Conservation (phyloP, 345 rosid genomes). For the Leavenworthia alabamica region DNA sequence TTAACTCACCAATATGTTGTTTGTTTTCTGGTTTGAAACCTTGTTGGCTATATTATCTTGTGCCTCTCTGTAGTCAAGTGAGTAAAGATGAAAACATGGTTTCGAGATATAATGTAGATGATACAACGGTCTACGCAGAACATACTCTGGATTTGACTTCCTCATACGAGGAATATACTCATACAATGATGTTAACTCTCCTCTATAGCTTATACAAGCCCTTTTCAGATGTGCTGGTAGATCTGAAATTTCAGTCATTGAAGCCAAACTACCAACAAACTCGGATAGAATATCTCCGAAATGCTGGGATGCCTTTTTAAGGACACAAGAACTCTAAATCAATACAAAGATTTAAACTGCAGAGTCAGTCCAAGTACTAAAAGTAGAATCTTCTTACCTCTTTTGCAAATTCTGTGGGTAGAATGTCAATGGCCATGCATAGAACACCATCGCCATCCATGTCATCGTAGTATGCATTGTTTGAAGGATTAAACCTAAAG, state of each 20-base stretch:
- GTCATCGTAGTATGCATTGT: conserved; percentile 54
- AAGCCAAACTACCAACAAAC: conserved; percentile 68
- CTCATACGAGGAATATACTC: conserved; percentile 88
- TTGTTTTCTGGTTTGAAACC: conserved; percentile 41
- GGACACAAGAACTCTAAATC: conserved; percentile 19
- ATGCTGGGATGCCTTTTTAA: conserved; percentile 76
- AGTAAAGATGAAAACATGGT: background rate
- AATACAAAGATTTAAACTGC: background rate
- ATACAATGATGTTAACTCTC: conserved; percentile 57
- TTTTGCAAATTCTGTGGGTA: conserved; percentile 94
- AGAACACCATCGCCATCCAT: conserved; percentile 82
- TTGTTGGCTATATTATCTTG: conserved; percentile 30
- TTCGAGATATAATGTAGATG: background rate
- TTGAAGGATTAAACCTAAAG: conserved; percentile 56
- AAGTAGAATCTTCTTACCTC: conserved; percentile 48
- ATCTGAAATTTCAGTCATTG: conserved; percentile 41
- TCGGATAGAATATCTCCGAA: conserved; percentile 80
- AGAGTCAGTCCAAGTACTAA: conserved; percentile 2
- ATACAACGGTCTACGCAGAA: background rate
- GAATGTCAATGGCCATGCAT: conserved; percentile 76
- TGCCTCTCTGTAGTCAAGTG: conserved; percentile 43
- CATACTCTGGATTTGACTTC: conserved; percentile 70
- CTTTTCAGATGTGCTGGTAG: conserved; percentile 66
- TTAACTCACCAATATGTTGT: conserved; percentile 57
- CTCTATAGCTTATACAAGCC: conserved; percentile 82